Evolutionary conservation across 306 rosid species (phyloP).

Genomic region (Rubus parviflorus): DNA sequence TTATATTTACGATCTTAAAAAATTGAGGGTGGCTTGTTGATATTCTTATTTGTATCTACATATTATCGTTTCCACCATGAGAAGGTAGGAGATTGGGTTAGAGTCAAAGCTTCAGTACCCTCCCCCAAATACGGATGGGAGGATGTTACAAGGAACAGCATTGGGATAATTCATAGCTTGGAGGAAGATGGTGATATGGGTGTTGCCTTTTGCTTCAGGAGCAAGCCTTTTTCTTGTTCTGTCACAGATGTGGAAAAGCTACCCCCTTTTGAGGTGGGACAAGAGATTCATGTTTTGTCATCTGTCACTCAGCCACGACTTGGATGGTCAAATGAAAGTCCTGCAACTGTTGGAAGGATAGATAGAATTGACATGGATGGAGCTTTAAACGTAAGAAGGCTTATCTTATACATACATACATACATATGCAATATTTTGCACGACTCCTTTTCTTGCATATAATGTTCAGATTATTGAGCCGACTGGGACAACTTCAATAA

Average conservation of each 20-base stretch:
- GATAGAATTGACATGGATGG: constrained; percentile 92
- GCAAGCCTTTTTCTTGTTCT: constrained; percentile 85
- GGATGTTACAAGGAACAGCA: constrained; percentile 79
- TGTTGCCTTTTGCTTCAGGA: constrained; percentile 97
- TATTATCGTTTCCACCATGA: constrained; percentile 20
- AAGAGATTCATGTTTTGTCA: constrained; percentile 76
- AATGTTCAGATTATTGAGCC: background rate
- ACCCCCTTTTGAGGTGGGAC: constrained; percentile 83
- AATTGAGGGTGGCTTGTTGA: constrained; percentile 13
- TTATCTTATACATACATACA: background rate
- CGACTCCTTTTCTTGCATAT: background rate
- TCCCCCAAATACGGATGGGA: constrained; percentile 99
- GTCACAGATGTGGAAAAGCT: constrained; percentile 95
- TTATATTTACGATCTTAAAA: constrained; percentile 11
- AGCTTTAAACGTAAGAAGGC: constrained; percentile 80
- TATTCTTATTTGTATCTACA: constrained; percentile 15
- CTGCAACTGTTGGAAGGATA: constrained; percentile 89
- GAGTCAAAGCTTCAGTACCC: constrained; percentile 95
- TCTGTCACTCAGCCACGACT: constrained; percentile 84
- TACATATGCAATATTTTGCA: background rate
- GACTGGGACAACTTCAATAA: background rate
- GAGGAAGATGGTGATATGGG: constrained; percentile 95
- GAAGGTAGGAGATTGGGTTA: constrained; percentile 98
- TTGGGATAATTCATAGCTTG: constrained; percentile 91
- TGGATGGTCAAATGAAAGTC: constrained; percentile 96